These are phyloP conservation scores for Sicyos baderoa DNA, from an alignment of 306 rosid genomes.

Conservation along the genomic window DNA sequence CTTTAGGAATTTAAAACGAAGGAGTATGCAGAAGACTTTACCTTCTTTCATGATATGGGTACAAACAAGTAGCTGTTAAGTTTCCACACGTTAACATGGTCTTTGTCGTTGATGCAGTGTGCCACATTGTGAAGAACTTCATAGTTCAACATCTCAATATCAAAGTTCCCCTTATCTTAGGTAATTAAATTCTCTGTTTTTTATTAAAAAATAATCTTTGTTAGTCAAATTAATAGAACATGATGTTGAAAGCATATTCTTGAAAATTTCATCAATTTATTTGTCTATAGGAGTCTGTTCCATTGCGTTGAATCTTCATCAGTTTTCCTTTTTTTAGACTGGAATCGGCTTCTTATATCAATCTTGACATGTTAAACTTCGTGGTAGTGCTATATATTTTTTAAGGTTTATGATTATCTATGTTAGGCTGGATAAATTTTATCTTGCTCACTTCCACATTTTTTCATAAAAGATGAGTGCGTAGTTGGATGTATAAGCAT, in stretches of 20 bases:
- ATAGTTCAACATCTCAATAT: conserved; percentile 53
- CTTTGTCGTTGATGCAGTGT: conserved; percentile 40
- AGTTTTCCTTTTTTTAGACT: neutral
- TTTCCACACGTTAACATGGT: neutral
- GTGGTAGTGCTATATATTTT: neutral
- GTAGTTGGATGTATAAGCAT: conserved; percentile 7
- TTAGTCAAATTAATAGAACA: neutral
- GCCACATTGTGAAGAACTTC: conserved; percentile 87
- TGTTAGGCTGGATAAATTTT: conserved; percentile 9
- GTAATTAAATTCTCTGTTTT: conserved; percentile 22
- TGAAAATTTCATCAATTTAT: neutral
- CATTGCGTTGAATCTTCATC: neutral
- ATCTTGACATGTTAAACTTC: neutral
- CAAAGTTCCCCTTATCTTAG: conserved; percentile 88
- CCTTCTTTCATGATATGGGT: conserved; percentile 5
- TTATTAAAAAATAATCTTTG: too few species aligned
- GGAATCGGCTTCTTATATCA: neutral
- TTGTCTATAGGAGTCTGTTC: neutral
- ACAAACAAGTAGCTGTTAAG: neutral
- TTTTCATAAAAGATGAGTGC: neutral
- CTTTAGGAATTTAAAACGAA: neutral
- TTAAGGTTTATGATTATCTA: neutral
- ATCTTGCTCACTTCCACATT: neutral
- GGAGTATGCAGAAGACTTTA: neutral
- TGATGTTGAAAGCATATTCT: neutral